A percentile compares a stretch with the other conserved stretches of the same genome.
Evolutionary conservation across 2,329 filamentous ascomycete species (phyloP).

Genomic region (Geosmithia putterillii): DNA sequence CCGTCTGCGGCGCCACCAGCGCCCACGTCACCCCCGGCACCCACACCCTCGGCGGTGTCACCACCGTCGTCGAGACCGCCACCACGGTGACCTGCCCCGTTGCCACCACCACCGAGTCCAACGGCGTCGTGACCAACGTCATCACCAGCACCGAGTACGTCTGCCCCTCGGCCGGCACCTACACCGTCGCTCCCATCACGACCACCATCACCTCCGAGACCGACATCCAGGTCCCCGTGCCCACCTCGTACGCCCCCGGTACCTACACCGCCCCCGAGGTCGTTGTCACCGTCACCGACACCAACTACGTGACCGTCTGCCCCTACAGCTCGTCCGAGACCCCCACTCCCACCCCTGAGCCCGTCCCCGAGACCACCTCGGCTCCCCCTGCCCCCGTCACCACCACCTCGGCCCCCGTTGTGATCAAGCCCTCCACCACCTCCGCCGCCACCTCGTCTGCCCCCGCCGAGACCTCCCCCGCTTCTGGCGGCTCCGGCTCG

Average conservation of each 20-base stretch:
- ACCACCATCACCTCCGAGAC: conserved; percentile 43
- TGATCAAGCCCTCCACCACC: not conserved
- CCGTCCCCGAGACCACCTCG: conserved; percentile 11
- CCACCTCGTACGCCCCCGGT: conserved; percentile 53
- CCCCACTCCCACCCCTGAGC: conserved; percentile 14
- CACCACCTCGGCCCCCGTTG: conserved; percentile 5
- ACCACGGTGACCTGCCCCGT: conserved; percentile 62
- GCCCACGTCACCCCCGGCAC: conserved; percentile 51
- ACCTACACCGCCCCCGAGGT: conserved; percentile 60
- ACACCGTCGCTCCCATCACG: conserved; percentile 60
- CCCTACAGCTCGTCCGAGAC: conserved; percentile 41
- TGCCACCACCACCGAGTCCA: conserved; percentile 46
- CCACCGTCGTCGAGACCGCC: conserved; percentile 51
- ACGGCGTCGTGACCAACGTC: conserved; percentile 47
- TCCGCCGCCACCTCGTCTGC: conserved; percentile 5
- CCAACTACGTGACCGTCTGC: conserved; percentile 57
- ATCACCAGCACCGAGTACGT: conserved; percentile 59
- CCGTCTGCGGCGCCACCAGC: conserved; percentile 50
- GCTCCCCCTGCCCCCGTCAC: conserved; percentile 9
- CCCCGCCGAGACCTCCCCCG: conserved; percentile 4
- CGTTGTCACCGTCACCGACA: conserved; percentile 57
- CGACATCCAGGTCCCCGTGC: conserved; percentile 51
- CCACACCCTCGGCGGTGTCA: conserved; percentile 61
- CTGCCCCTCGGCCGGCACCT: conserved; percentile 62
- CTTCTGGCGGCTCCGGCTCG: conserved; percentile 7